Percentiles rank a stretch among this genome's conserved stretches.
Evolutionary conservation across 371 early-diverging fungal species (phyloP).

Genomic region (Saksenaea oblongispora): DNA sequence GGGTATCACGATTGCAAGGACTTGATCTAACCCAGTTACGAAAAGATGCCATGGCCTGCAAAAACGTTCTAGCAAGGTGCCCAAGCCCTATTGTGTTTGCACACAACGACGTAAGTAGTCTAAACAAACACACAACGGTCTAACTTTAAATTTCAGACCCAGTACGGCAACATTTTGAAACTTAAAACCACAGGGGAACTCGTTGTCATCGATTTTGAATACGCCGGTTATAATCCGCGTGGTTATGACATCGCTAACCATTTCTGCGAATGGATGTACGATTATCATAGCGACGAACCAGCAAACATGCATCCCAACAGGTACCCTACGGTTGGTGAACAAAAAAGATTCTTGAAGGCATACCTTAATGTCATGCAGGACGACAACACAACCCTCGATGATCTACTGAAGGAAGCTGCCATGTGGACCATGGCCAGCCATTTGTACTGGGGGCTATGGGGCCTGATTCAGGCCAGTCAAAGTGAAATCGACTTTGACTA

Average conservation of each 20-base stretch:
- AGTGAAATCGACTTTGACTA: slow-evolving; percentile 87
- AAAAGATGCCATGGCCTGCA: slow-evolving; percentile 51
- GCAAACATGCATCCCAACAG: slow-evolving; percentile 48
- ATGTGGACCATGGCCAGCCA: slow-evolving; percentile 68
- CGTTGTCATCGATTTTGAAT: slow-evolving; percentile 76
- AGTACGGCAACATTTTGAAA: slow-evolving; percentile 41
- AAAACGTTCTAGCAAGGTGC: slow-evolving; percentile 26
- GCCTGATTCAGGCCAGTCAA: slow-evolving; percentile 71
- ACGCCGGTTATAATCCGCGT: slow-evolving; percentile 86
- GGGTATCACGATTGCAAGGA: slow-evolving; percentile 23
- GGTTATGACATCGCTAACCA: slow-evolving; percentile 89
- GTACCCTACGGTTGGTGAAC: slow-evolving; percentile 70
- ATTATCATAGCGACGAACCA: slow-evolving; percentile 69
- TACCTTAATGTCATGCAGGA: slow-evolving; percentile 54
- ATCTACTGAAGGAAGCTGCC: slow-evolving; percentile 38
- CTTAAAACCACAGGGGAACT: slow-evolving; percentile 25
- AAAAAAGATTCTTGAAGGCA: slow-evolving; percentile 62
- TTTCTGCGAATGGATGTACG: slow-evolving; percentile 88
- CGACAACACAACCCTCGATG: slow-evolving; percentile 21
- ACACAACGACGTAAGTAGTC: slow-evolving; percentile 77
- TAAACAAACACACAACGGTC: neutral
- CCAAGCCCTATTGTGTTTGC: slow-evolving; percentile 76
- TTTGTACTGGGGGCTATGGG: slow-evolving; percentile 86
- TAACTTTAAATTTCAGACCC: slow-evolving; percentile 15
- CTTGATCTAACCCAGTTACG: slow-evolving; percentile 47